A percentile compares a stretch with the other conserved stretches of the same genome.
phyloP scores from a whole-genome alignment of 2,329 filamentous ascomycete genomes.

The Iodosphaeria phyllophila region DNA sequence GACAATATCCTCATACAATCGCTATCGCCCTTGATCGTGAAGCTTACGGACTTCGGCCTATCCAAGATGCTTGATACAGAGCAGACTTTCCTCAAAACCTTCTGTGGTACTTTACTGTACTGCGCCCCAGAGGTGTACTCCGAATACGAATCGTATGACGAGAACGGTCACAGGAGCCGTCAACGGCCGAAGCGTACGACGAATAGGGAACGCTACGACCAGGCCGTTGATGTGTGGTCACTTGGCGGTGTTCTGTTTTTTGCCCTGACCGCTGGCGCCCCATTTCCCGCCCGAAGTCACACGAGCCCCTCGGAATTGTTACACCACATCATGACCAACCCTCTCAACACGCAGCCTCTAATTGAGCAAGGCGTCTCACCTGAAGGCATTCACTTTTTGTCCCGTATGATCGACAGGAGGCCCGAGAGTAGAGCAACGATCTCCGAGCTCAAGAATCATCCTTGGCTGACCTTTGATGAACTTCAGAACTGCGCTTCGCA shows the following conservation, averaged over 20 bases:
- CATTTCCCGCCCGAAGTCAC: slow-evolving; percentile 62
- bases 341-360: slow-evolving; percentile 49
- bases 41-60: slow-evolving; percentile 89
- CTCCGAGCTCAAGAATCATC: slow-evolving; percentile 46
- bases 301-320: slow-evolving; percentile 65
- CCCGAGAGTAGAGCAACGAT: slow-evolving; percentile 63
- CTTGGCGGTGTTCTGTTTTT: slow-evolving; percentile 85
- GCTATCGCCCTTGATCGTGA: slow-evolving; percentile 57
- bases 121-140: slow-evolving; percentile 95
- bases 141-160: slow-evolving; percentile 48
- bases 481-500: slow-evolving; percentile 42
- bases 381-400: slow-evolving; percentile 54
- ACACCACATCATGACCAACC: slow-evolving; percentile 66
- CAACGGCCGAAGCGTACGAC: slow-evolving; percentile 39
- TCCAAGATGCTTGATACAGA: slow-evolving; percentile 86
- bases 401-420: slow-evolving; percentile 63
- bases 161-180: slow-evolving; percentile 42
- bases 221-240: slow-evolving; percentile 93
- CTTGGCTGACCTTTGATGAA: slow-evolving; percentile 52
- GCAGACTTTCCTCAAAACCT: slow-evolving; percentile 85
- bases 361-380: slow-evolving; percentile 38
- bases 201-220: slow-evolving; percentile 55
- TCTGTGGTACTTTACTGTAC: slow-evolving; percentile 89
- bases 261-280: slow-evolving; percentile 59
- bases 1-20: slow-evolving; percentile 85